Percentiles rank a stretch among this genome's conserved stretches.
These are phyloP conservation scores for Cucurbitaria berberidis DNA, from an alignment of 2,329 filamentous ascomycete species.

Conservation along the genomic window DNA sequence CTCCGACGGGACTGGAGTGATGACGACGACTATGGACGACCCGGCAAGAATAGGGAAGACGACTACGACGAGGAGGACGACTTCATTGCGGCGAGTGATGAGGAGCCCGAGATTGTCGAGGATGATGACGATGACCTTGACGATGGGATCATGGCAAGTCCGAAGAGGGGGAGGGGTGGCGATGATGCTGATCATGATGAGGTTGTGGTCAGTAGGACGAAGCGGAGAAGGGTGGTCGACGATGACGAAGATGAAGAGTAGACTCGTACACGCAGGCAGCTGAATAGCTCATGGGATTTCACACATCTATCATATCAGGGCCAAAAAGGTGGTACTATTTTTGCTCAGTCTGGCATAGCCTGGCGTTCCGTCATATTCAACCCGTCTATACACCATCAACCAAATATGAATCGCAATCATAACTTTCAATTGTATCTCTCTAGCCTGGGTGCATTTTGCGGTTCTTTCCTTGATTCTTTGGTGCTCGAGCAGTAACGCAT, in stretches of 20 bases:
- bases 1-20: conserved; percentile 64
- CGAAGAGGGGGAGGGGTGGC: conserved; percentile 48
- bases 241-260: conserved; percentile 58
- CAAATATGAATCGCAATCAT: not conserved
- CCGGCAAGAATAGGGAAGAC: conserved; percentile 67
- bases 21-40: conserved; percentile 76
- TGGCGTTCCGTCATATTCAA: conserved; percentile 19
- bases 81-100: conserved; percentile 77
- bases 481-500: too few relatives aligned
- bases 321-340: not conserved
- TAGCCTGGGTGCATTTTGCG: too few relatives aligned
- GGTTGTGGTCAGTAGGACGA: conserved; percentile 38
- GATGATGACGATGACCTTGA: conserved; percentile 64
- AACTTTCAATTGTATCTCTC: not conserved
- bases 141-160: conserved; percentile 53
- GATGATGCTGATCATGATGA: conserved; percentile 47
- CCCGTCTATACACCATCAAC: conserved; percentile 1
- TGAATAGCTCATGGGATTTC: not conserved
- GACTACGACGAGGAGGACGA: conserved; percentile 82
- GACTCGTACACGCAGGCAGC: not conserved
- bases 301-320: not conserved
- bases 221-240: conserved; percentile 54
- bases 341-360: conserved; percentile 26
- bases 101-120: conserved; percentile 68
- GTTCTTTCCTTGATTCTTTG: too few relatives aligned